These are phyloP conservation scores for Exophiala aquamarina DNA, from an alignment of 2,329 filamentous ascomycete species.

Conservation along the genomic window DNA sequence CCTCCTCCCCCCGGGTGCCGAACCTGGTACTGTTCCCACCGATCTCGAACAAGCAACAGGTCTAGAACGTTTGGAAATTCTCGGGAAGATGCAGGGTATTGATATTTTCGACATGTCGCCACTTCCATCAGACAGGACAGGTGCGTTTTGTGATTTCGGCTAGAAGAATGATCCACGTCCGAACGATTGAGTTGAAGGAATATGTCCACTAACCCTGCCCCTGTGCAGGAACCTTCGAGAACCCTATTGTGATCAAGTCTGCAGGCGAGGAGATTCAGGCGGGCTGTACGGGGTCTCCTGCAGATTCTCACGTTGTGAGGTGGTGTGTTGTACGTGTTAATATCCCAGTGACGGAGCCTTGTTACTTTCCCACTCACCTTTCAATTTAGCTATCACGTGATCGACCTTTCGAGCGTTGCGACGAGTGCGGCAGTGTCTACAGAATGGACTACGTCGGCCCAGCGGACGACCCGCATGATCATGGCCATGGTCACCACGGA, in stretches of 20 bases:
- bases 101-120: conserved; percentile 99
- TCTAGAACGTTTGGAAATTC: conserved; percentile 96
- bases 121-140: conserved; percentile 83
- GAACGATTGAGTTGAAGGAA: conserved; percentile 1
- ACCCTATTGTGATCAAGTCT: conserved; percentile 88
- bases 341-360: background rate
- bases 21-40: conserved; percentile 80
- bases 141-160: conserved; percentile 48
- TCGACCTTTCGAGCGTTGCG: conserved; percentile 90
- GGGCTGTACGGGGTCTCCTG: conserved; percentile 92
- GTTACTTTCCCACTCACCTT: background rate
- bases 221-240: conserved; percentile 71
- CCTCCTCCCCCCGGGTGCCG: conserved; percentile 79
- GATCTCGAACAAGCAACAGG: conserved; percentile 95
- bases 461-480: conserved; percentile 64
- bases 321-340: conserved; percentile 76
- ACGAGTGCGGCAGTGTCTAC: conserved; percentile 93
- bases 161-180: background rate
- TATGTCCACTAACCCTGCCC: background rate
- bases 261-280: conserved; percentile 95
- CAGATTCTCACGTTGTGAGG: conserved; percentile 83
- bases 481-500: conserved; percentile 52
- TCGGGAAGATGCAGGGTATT: conserved; percentile 98
- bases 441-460: conserved; percentile 97
- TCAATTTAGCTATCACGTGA: conserved; percentile 71